Evolutionary conservation across 2,329 filamentous ascomycete genomes (phyloP), one percentile per base, ranked within the genome.

Genomic region (Cadophora gregata): DNA sequence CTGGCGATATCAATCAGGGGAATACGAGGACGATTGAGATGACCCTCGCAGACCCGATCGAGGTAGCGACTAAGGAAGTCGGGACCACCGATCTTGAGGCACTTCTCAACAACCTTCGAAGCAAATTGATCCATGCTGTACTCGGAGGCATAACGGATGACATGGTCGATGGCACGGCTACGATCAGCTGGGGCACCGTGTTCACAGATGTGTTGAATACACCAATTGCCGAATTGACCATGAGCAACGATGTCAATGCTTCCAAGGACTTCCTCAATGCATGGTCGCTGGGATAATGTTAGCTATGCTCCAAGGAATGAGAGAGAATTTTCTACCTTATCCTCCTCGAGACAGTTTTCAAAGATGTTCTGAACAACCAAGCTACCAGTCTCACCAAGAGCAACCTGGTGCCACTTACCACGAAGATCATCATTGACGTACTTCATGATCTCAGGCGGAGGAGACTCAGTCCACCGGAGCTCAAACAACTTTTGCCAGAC

Each of bases 401-500:
- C 96, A 70, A 99, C 96, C 76, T 99, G 95, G 76, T 98, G 94
- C 96, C 96, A 99, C 93, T 98, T 98, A 67, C 95, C 95, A 67
- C 88, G 87, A 63, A 99, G 86, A 67, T 96, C 92, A 74, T 98
- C 93, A 76, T 99, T 99, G 80, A 99, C 96, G 75, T 93, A 97
- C 75, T 92, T 92, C 96, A 99, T 99, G 80, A 99, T 97, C 79
- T 97, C 94, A 27, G 96, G n/a, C n/a, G n/a, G 96, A 50, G 96
- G 96, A 47, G 93, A 92, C 75, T 94, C 91, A 70, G 90, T 93
- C 96, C 96, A 99, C 76, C 96, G 91, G 73, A 99, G 87, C 80
- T 99, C 96, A 78, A 99, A 99, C 31, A 99, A 87, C 83, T 99
- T 99, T 83, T 99, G 96, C 96, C 96, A 99, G 70, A 99, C 96